Base-by-base conservation (phyloP, 2,329 filamentous ascomycete genomes). In the Didymella keratinophila region DNA sequence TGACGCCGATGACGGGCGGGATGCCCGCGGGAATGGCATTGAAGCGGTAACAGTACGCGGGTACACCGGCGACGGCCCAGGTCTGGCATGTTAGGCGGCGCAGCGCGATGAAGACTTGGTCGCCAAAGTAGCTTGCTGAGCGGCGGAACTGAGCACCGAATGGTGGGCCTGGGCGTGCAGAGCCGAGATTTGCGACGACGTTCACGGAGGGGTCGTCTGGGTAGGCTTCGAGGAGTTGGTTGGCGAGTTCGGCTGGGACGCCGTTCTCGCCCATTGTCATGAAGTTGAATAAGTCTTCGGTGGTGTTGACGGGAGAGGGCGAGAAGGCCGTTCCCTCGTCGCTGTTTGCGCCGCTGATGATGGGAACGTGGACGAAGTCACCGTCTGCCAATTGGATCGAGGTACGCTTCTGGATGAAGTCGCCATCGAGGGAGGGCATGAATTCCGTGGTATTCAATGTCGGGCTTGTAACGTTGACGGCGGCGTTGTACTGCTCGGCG, bases 271-370 rank as follows among this genome's bases (percentile, higher is more conserved):
- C 64, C 20, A 68, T 66, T 37, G 70, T 71, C 23, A 71, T 75
- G 14, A 84, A 72, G 48, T 74, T 77, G 43, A 78, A 72, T 67
- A 88, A 85, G 48, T 87, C 79, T 16, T 76, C 80, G 11, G 80
- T 83, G 1, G 82, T 85, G 68, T 87, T 83, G 60, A 89, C 82
- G 16, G 81, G 83, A 6, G 60, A 71, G 11, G 81, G 80, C 0
- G 79, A 82, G 66, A 88, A 89, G 1, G 78, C 77, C 0, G 83
- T 83, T 2, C 87, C 89, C 70, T 91, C 89, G 64, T 91, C 88
- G 1, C 83, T 83, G 71, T 89, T 90, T 34, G 82, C 83, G 7
- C 89, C 88, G 32, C 82, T 78, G 7, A 91, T 79, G 39, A 90
- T 82, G 1, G 87, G 86, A 0, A 90, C 85, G 51, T 85, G 81